Base-by-base conservation (phyloP, 352 stramenopile species). In the Bremia lactucae region DNA sequence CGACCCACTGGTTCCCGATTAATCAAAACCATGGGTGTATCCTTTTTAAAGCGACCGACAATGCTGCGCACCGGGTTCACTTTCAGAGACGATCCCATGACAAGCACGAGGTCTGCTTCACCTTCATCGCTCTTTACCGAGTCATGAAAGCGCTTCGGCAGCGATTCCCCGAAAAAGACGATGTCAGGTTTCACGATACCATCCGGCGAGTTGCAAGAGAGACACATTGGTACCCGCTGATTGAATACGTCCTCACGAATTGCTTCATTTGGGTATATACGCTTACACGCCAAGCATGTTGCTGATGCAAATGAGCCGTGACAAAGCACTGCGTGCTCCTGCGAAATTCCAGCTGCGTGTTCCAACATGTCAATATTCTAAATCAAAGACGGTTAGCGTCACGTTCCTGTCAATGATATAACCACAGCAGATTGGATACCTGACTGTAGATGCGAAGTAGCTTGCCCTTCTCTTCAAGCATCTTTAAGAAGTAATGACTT, bases 331-430 rank as follows among this genome's bases (percentile, higher is more conserved):
- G 68, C 76, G 24, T 50, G 70, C 25, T 98, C 77, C 41, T 86
- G 69, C 1, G 83, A 88, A 46, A 98, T 88, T 9, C 94, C 95
- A 2, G 95, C 95, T 3, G 74, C 60, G 22, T 88, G 59, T 65
- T 99, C 96, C 6, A 99, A 65, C 52, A 94, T 96, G 65, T 99
- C 97, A 55, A 99, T 99, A 62, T 99, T 99, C 72, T 99, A 72
- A 26, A 75, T 21, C 7, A 20, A 38, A 35, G 13, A 40, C 11
- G 38, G n/a, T 20, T 4, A 36, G 31, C 3, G 10, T 33, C 14
- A 13, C 14, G 5, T 15, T 24, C 8, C 4, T 1, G 23, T 47
- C 13, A 49, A 33, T n/a, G 26, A 13, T 33, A 33, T 33, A 33
- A 33, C 26, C n/a, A n/a, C n/a, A 10, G 20, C 16, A 19, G 11